Evolutionary conservation across 805 yeast genomes (phyloP).

Genomic region (Metschnikowia kofuensis): DNA sequence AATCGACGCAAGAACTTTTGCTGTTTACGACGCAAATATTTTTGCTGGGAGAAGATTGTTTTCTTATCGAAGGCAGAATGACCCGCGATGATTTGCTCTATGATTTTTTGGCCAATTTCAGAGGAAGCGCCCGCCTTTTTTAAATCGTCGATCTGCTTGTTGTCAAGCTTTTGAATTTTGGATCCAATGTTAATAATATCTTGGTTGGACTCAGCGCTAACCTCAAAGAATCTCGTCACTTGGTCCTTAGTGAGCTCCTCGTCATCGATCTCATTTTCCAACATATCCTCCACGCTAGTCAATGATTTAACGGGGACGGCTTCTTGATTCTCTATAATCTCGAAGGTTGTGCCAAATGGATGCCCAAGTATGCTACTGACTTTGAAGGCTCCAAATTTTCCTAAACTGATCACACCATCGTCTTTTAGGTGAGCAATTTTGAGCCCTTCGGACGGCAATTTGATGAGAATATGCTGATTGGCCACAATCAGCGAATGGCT

Average conservation of each 20-base stretch:
- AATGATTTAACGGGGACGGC: constrained; percentile 49
- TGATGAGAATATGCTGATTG: constrained; percentile 58
- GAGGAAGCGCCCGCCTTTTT: constrained; percentile 66
- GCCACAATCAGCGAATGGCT: constrained; percentile 38
- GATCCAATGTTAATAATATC: constrained; percentile 66
- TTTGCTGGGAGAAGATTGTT: constrained; percentile 86
- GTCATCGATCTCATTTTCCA: constrained; percentile 25
- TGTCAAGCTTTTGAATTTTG: constrained; percentile 66
- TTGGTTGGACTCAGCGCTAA: constrained; percentile 60
- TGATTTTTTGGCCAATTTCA: constrained; percentile 69
- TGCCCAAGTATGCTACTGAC: constrained; percentile 75
- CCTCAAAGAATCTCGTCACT: constrained; percentile 35
- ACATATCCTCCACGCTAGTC: constrained; percentile 17
- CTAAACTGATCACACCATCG: constrained; percentile 65
- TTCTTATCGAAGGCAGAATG: constrained; percentile 87
- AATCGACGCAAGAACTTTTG: constrained; percentile 86
- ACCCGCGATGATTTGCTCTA: constrained; percentile 74
- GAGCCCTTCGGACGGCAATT: constrained; percentile 78
- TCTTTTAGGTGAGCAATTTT: constrained; percentile 67
- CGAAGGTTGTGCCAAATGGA: constrained; percentile 87
- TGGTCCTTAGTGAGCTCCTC: constrained; percentile 40
- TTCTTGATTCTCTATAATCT: constrained; percentile 57
- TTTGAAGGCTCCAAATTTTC: constrained; percentile 86
- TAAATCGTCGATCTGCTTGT: constrained; percentile 80
- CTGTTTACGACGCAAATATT: constrained; percentile 87